These are phyloP conservation scores for Calocybe cyanea DNA, from an alignment of 768 basidiomycete genomes.

Conservation along the genomic window DNA sequence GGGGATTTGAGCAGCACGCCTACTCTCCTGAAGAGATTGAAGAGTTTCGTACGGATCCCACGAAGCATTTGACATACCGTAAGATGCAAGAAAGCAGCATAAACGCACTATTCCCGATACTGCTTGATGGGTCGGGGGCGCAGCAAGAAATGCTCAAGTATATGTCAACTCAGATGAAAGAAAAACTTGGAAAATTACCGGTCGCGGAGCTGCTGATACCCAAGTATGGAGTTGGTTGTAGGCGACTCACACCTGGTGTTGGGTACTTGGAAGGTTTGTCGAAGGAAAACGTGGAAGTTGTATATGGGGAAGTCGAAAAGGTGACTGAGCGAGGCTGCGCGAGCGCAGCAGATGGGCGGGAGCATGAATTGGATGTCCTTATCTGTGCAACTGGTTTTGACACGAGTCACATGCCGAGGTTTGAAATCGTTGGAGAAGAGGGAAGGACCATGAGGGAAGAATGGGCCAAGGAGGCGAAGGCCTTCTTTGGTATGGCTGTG, in stretches of 20 bases:
- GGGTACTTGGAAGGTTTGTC: conserved; percentile 30
- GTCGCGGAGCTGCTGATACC: conserved; percentile 38
- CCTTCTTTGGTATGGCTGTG: conserved; percentile 28
- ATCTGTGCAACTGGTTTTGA: conserved; percentile 39
- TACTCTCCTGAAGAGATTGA: conserved; percentile 37
- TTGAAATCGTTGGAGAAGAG: conserved; percentile 25
- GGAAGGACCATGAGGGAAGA: conserved; percentile 25
- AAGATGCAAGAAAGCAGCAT: conserved; percentile 35
- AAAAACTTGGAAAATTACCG: conserved; percentile 35
- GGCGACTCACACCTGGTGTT: conserved; percentile 30
- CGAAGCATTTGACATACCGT: conserved; percentile 38
- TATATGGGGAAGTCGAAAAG: conserved; percentile 23
- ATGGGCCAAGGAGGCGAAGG: conserved; percentile 27
- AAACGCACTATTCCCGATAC: conserved; percentile 29
- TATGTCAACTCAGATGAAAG: conserved; percentile 35
- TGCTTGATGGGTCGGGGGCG: conserved; percentile 27
- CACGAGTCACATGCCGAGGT: conserved; percentile 29
- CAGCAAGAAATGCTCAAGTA: conserved; percentile 25
- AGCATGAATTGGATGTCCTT: conserved; percentile 29
- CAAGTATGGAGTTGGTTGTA: conserved; percentile 30
- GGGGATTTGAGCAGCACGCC: conserved; percentile 25
- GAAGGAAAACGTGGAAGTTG: conserved; percentile 28
- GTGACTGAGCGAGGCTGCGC: conserved; percentile 27
- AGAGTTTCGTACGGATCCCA: conserved; percentile 32
- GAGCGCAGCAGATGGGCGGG: conserved; percentile 21